Percentiles rank a stretch among this genome's conserved stretches.
phyloP scores from a whole-genome alignment of 495 filamentous ascomycete genomes.

The Penicillium verhagenii region DNA sequence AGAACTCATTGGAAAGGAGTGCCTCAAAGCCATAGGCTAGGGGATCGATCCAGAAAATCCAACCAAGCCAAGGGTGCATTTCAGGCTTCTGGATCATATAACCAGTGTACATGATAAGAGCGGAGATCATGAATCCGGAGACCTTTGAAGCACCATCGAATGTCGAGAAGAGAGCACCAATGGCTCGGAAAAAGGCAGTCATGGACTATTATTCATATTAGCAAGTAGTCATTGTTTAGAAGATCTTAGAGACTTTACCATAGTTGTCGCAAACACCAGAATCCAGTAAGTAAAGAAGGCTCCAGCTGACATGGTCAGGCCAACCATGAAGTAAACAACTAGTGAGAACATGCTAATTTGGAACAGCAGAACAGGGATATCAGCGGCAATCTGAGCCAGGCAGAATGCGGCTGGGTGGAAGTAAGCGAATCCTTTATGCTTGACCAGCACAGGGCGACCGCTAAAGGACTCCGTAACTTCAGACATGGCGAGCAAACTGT shows the following conservation, averaged over 20 bases:
- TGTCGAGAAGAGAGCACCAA: slow-evolving; percentile 49
- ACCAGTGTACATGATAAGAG: slow-evolving; percentile 57
- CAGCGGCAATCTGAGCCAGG: slow-evolving; percentile 67
- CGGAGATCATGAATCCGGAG: slow-evolving; percentile 41
- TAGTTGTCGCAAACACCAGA: slow-evolving; percentile 40
- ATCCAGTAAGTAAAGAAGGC: slow-evolving; percentile 55
- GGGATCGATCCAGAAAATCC: slow-evolving; percentile 74
- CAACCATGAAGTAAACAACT: slow-evolving; percentile 74
- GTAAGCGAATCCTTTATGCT: slow-evolving; percentile 74
- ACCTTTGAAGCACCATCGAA: slow-evolving; percentile 57
- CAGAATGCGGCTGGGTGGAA: slow-evolving; percentile 73
- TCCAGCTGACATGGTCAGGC: slow-evolving; percentile 44
- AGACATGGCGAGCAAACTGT: slow-evolving; percentile 66
- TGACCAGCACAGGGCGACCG: slow-evolving; percentile 67
- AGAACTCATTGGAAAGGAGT: slow-evolving; percentile 66
- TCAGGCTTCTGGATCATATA: slow-evolving; percentile 62
- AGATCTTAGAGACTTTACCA: slow-evolving; percentile 18
- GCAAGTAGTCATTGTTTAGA: background rate
- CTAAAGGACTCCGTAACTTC: slow-evolving; percentile 71
- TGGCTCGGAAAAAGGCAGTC: slow-evolving; percentile 51
- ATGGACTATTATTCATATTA: slow-evolving; percentile 28
- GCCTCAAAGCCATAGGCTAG: slow-evolving; percentile 71
- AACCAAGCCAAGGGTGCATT: slow-evolving; percentile 76
- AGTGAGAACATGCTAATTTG: slow-evolving; percentile 65
- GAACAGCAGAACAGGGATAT: slow-evolving; percentile 64